A percentile compares a stretch with the other conserved stretches of the same genome.
Evolutionary conservation across 2,329 filamentous ascomycete genomes (phyloP).

Genomic region (Fusarium sp.): DNA sequence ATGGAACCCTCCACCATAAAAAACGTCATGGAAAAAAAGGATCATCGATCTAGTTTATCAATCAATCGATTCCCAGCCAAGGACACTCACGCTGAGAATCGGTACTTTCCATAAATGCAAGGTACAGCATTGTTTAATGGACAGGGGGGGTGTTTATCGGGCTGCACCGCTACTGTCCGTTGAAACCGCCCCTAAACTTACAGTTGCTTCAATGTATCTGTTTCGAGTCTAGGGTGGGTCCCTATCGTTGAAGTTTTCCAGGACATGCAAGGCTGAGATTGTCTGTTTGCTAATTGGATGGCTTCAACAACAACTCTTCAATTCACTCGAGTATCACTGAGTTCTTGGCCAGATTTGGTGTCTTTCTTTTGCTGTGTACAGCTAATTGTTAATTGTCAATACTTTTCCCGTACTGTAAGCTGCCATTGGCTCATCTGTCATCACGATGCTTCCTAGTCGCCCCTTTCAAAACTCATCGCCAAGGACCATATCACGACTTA

Average conservation of each 20-base stretch:
- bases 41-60: slow-evolving; percentile 16
- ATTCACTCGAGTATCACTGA: slow-evolving; percentile 4
- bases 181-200: slow-evolving; percentile 14
- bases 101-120: slow-evolving; percentile 27
- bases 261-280: slow-evolving; percentile 39
- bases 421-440: slow-evolving; percentile 4
- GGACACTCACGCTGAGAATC: slow-evolving; percentile 4
- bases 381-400: slow-evolving; percentile 7
- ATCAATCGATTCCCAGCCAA: slow-evolving; percentile 3
- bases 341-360: neutral
- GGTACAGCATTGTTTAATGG: slow-evolving; percentile 21
- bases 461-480: slow-evolving; percentile 17
- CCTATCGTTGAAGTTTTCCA: slow-evolving; percentile 31
- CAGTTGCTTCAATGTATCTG: slow-evolving; percentile 9
- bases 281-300: slow-evolving; percentile 34
- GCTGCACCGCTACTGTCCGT: slow-evolving; percentile 32
- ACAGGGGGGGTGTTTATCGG: neutral
- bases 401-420: neutral
- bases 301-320: slow-evolving; percentile 36
- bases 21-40: slow-evolving; percentile 22
- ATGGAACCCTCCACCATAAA: slow-evolving; percentile 11
- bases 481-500: slow-evolving; percentile 15
- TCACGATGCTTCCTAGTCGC: slow-evolving; percentile 27
- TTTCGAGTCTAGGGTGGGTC: slow-evolving; percentile 3
- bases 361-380: neutral